These are phyloP conservation scores for Fusarium sulawesiense DNA, from an alignment of 2,329 filamentous ascomycete species.

Conservation along the genomic window DNA sequence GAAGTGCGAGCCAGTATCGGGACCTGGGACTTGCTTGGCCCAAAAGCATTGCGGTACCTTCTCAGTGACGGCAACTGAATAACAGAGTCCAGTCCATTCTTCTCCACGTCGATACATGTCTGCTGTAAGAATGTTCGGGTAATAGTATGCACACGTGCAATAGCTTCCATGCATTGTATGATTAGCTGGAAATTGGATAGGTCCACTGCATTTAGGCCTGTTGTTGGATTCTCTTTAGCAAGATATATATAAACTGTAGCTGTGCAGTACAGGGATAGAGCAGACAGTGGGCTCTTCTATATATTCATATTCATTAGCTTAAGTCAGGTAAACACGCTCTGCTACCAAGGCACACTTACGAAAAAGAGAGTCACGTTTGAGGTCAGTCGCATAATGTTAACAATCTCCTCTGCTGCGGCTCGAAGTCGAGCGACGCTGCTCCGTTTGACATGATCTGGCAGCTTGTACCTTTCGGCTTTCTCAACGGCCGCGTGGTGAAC, in stretches of 20 bases:
- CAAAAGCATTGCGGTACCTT: constrained; percentile 49
- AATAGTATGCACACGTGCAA: constrained; percentile 78
- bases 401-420: constrained; percentile 85
- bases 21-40: constrained; percentile 53
- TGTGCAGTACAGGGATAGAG: constrained; percentile 87
- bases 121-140: constrained; percentile 89
- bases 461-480: constrained; percentile 78
- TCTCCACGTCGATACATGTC: constrained; percentile 81
- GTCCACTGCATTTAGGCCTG: constrained; percentile 63
- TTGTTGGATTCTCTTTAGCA: constrained; percentile 73
- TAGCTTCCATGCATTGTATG: constrained; percentile 79
- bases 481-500: constrained; percentile 90
- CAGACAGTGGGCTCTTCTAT: constrained; percentile 56
- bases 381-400: constrained; percentile 83
- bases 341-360: constrained; percentile 61
- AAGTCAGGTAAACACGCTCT: not conserved
- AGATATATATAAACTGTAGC: constrained; percentile 86
- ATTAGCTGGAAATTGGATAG: constrained; percentile 76
- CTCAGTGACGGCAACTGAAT: constrained; percentile 53
- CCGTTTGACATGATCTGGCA: constrained; percentile 73
- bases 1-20: constrained; percentile 61
- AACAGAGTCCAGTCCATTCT: constrained; percentile 54
- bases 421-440: constrained; percentile 79
- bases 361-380: constrained; percentile 74
- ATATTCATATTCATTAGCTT: not conserved